phyloP scores from a whole-genome alignment of 2,329 filamentous ascomycete genomes.

The Xylaria multiplex region DNA sequence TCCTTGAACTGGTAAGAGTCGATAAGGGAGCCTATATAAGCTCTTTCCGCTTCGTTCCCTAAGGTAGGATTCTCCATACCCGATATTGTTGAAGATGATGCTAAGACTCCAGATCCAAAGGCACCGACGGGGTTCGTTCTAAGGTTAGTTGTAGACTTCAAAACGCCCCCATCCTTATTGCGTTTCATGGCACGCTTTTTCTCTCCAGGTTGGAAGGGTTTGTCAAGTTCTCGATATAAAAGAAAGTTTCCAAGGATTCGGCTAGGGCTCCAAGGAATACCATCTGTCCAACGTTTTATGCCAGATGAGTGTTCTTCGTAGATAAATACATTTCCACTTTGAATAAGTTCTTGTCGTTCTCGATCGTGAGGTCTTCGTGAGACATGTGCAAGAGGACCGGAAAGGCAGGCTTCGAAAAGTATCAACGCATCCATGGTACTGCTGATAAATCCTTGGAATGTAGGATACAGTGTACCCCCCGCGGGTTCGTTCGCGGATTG shows the following conservation, averaged over 20 bases:
- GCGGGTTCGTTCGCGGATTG: constrained; percentile 34
- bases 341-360: constrained; percentile 79
- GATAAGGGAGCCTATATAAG: constrained; percentile 81
- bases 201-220: constrained; percentile 81
- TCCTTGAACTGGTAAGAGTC: constrained; percentile 90
- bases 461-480: constrained; percentile 64
- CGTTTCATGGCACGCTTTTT: constrained; percentile 86
- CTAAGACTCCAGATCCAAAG: constrained; percentile 14
- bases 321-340: constrained; percentile 87
- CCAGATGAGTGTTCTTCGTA: constrained; percentile 92
- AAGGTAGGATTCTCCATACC: neutral
- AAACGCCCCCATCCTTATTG: constrained; percentile 58
- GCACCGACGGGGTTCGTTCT: constrained; percentile 41
- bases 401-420: constrained; percentile 81
- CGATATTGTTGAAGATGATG: neutral
- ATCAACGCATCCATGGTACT: constrained; percentile 80
- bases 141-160: constrained; percentile 48
- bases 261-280: constrained; percentile 89
- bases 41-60: constrained; percentile 41
- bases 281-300: constrained; percentile 95
- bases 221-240: constrained; percentile 83
- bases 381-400: constrained; percentile 76
- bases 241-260: constrained; percentile 86
- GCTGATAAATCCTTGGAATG: constrained; percentile 73
- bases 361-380: constrained; percentile 86